These are phyloP conservation scores for Hortaea sp. DNA, from an alignment of 2,329 filamentous ascomycete species.

Conservation along the genomic window DNA sequence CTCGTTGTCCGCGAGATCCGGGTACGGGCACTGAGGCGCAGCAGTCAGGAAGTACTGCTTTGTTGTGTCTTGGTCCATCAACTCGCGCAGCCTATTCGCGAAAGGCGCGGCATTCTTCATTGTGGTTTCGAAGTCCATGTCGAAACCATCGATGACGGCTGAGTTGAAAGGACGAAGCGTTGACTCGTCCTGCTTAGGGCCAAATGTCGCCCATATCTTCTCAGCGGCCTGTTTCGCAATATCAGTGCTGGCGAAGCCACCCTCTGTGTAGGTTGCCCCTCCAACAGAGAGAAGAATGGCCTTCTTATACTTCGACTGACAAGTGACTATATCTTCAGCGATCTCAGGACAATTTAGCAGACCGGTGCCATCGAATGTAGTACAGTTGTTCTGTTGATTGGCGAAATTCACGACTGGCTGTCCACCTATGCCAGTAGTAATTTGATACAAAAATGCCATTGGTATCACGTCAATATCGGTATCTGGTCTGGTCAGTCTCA, in stretches of 20 bases:
- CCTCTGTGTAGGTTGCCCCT: constrained; percentile 59
- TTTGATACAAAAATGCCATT: constrained; percentile 49
- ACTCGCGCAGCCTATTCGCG: constrained; percentile 21
- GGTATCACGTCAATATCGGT: constrained; percentile 49
- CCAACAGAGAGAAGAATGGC: constrained; percentile 64
- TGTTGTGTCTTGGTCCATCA: constrained; percentile 17
- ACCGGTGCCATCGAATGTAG: constrained; percentile 46
- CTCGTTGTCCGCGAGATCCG: constrained; percentile 23
- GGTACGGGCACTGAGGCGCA: constrained; percentile 32
- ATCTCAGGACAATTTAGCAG: constrained; percentile 55
- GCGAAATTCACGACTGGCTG: constrained; percentile 53
- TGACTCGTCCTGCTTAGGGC: constrained; percentile 34
- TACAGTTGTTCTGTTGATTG: constrained; percentile 53
- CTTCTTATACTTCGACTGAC: constrained; percentile 54
- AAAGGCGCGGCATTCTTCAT: constrained; percentile 50
- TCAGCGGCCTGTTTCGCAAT: constrained; percentile 49
- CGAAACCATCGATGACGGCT: constrained; percentile 62
- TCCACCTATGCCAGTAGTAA: constrained; percentile 42
- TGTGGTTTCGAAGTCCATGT: constrained; percentile 61
- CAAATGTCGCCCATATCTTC: constrained; percentile 61
- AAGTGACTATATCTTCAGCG: constrained; percentile 45
- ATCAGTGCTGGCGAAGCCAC: constrained; percentile 48
- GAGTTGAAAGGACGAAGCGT: constrained; percentile 55
- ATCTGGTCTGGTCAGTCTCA: constrained; percentile 19
- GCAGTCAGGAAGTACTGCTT: constrained; percentile 36